A percentile compares a stretch with the other conserved stretches of the same genome.
These are phyloP conservation scores for Leishmania tropica DNA, from an alignment of 208 protist species.

Conservation along the genomic window DNA sequence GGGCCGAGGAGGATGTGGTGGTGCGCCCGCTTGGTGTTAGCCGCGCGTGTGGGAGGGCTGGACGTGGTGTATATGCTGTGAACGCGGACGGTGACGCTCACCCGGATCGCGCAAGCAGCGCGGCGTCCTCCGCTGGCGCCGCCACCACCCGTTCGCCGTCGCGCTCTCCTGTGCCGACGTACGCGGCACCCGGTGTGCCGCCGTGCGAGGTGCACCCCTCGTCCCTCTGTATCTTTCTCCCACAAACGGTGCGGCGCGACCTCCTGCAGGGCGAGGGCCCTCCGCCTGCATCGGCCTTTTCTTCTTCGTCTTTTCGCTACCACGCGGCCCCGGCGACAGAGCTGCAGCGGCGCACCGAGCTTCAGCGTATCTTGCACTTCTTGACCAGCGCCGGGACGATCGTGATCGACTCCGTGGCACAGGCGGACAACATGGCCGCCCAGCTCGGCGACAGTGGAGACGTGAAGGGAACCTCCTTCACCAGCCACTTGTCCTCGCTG, in stretches of 20 bases:
- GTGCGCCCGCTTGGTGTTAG: background rate
- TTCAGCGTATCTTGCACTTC: slow-evolving; percentile 32
- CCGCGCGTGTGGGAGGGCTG: background rate
- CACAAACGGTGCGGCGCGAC: slow-evolving; percentile 16
- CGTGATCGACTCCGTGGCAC: slow-evolving; percentile 18
- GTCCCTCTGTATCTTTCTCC: slow-evolving; percentile 20
- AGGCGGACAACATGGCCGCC: slow-evolving; percentile 24
- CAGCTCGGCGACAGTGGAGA: slow-evolving; percentile 16
- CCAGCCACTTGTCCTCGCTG: background rate
- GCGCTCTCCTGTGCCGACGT: background rate
- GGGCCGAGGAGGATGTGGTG: background rate
- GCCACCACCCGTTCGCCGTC: background rate
- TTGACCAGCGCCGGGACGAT: slow-evolving; percentile 20
- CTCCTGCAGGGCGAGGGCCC: slow-evolving; percentile 14
- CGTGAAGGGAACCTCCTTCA: background rate
- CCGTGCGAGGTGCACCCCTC: slow-evolving; percentile 17
- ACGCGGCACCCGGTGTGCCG: background rate
- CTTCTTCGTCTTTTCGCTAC: background rate
- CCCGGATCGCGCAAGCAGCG: background rate
- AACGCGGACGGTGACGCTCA: background rate
- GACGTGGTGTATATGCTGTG: background rate
- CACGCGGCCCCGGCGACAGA: slow-evolving; percentile 15
- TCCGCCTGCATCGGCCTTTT: background rate
- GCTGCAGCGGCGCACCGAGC: slow-evolving; percentile 27
- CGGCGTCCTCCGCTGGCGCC: background rate